Evolutionary conservation across 2,329 filamentous ascomycete genomes (phyloP).

Genomic region (Fusarium sp.): DNA sequence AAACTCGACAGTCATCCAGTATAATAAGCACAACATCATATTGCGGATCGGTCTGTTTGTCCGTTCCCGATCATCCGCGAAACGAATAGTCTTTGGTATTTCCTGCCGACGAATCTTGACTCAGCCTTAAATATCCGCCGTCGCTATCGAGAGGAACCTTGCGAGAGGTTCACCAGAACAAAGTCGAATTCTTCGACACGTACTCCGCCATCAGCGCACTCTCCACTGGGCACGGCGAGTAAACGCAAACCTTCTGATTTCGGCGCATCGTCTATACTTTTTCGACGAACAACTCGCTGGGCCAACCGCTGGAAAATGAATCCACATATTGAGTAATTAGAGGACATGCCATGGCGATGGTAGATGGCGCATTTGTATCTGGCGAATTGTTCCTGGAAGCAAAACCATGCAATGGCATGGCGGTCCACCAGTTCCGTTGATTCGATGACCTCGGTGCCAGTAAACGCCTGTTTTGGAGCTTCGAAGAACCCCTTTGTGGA

Average conservation of each 20-base stretch:
- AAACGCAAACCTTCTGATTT: neutral
- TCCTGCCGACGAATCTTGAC: conserved; percentile 1
- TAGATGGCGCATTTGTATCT: neutral
- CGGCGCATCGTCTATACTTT: neutral
- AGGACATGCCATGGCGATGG: too few relatives aligned
- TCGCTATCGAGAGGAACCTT: neutral
- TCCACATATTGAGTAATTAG: neutral
- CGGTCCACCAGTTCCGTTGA: neutral
- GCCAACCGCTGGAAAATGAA: neutral
- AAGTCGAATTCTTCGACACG: neutral
- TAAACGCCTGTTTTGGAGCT: neutral
- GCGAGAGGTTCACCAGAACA: neutral
- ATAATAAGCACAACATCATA: neutral
- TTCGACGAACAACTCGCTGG: neutral
- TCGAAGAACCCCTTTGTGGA: neutral
- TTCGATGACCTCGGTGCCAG: neutral
- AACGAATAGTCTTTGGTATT: conserved; percentile 21
- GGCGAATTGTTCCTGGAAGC: neutral
- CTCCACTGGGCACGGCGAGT: neutral
- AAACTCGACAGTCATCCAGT: neutral
- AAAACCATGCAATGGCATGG: neutral
- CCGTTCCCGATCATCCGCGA: conserved; percentile 19
- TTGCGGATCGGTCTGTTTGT: conserved; percentile 4
- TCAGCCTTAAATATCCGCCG: neutral
- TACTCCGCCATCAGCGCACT: neutral